Conservation (phyloP, 768 basidiomycete species). For the Trametes cinnabarina region DNA sequence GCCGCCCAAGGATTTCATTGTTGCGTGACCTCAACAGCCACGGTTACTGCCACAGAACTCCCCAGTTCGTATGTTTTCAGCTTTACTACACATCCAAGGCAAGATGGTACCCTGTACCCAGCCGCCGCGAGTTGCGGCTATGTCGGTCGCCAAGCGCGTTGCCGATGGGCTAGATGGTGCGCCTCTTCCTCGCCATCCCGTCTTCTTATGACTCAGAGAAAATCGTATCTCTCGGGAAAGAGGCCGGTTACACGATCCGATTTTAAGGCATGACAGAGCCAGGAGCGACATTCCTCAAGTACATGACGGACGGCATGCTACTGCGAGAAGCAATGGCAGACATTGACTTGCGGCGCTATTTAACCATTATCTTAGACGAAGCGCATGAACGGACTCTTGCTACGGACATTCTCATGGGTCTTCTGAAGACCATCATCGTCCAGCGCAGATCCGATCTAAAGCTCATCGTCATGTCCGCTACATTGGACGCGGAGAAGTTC, state of each 20-base stretch:
- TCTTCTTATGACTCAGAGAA: neutral
- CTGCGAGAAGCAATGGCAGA: slow-evolving; percentile 99
- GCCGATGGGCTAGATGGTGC: slow-evolving; percentile 98
- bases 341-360: slow-evolving; percentile 82
- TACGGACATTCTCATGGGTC: slow-evolving; percentile 97
- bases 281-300: slow-evolving; percentile 93
- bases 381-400: slow-evolving; percentile 98
- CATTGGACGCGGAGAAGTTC: slow-evolving; percentile 94
- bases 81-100: slow-evolving; percentile 84
- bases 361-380: slow-evolving; percentile 97
- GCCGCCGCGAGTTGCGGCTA: slow-evolving; percentile 93
- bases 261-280: slow-evolving; percentile 96
- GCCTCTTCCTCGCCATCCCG: slow-evolving; percentile 28
- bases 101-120: slow-evolving; percentile 97
- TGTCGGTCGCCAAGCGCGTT: slow-evolving; percentile 97
- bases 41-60: slow-evolving; percentile 60
- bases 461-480: slow-evolving; percentile 98
- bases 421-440: slow-evolving; percentile 84
- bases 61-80: slow-evolving; percentile 94
- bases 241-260: slow-evolving; percentile 97
- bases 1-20: too few species aligned
- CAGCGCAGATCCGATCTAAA: slow-evolving; percentile 85
- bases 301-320: slow-evolving; percentile 99
- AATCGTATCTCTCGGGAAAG: slow-evolving; percentile 84
- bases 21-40: slow-evolving; percentile 1